Evolutionary conservation across 2,329 filamentous ascomycete genomes (phyloP).

Genomic region (Arthrobotrys conoides): DNA sequence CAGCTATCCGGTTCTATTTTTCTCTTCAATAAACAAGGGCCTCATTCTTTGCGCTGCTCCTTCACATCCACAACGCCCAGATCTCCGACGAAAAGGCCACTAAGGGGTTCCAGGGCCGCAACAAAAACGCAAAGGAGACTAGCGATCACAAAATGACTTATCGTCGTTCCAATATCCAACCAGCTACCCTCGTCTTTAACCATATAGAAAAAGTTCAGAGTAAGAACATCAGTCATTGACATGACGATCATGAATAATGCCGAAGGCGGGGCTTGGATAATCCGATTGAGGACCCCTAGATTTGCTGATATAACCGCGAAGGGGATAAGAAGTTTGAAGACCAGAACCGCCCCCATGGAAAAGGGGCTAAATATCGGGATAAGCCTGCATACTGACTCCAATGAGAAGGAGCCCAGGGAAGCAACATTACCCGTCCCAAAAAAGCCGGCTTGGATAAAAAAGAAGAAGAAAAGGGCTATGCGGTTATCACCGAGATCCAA

Average conservation of each 20-base stretch:
- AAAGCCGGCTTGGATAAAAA: slow-evolving; percentile 93
- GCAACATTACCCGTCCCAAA: slow-evolving; percentile 98
- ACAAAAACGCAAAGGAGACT: slow-evolving; percentile 92
- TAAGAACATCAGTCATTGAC: slow-evolving; percentile 90
- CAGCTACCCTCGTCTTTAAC: slow-evolving; percentile 96
- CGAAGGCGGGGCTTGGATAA: slow-evolving; percentile 83
- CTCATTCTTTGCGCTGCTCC: slow-evolving; percentile 5
- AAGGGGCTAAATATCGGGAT: slow-evolving; percentile 95
- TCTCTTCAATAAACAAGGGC: not conserved
- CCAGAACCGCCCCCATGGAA: slow-evolving; percentile 85
- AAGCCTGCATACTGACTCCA: slow-evolving; percentile 89
- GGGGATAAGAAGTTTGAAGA: slow-evolving; percentile 91
- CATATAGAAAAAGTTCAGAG: slow-evolving; percentile 97
- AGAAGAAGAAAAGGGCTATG: slow-evolving; percentile 93
- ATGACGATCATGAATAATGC: slow-evolving; percentile 96
- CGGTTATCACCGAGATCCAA: slow-evolving; percentile 86
- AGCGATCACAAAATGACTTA: slow-evolving; percentile 94
- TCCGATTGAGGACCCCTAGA: slow-evolving; percentile 89
- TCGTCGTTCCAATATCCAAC: slow-evolving; percentile 97
- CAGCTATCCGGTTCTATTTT: not conserved
- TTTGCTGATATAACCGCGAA: slow-evolving; percentile 94
- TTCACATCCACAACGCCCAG: slow-evolving; percentile 74
- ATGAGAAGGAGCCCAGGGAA: slow-evolving; percentile 90
- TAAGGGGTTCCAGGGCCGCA: slow-evolving; percentile 85
- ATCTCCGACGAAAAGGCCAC: slow-evolving; percentile 84